Conservation (phyloP, 2,329 filamentous ascomycete genomes). For the Botrytis sinoallii region DNA sequence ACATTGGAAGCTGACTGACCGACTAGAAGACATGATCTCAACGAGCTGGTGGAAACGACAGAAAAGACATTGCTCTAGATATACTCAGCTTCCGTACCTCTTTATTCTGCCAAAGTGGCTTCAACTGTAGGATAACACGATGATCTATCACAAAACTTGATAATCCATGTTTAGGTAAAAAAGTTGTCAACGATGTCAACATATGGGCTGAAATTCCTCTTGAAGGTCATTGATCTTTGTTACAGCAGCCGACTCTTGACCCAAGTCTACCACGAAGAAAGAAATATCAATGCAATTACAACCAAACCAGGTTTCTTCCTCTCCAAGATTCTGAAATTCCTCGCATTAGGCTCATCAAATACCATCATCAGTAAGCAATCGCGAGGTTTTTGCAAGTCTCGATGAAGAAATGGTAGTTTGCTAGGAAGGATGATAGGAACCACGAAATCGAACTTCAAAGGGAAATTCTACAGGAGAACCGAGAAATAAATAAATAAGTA, state of each 20-base stretch:
- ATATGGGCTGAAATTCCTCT: background rate
- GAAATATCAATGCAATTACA: background rate
- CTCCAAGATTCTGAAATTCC: background rate
- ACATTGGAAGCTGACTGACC: background rate
- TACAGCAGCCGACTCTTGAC: background rate
- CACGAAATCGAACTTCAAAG: background rate
- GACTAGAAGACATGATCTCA: background rate
- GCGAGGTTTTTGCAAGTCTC: background rate
- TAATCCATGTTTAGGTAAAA: background rate
- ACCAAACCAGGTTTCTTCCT: background rate
- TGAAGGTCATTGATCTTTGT: background rate
- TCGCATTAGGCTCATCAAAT: background rate
- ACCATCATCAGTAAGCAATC: background rate
- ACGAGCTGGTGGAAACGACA: background rate
- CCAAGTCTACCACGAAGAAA: background rate
- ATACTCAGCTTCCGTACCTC: background rate
- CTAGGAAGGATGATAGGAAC: background rate
- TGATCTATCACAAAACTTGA: background rate
- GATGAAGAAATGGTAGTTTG: background rate
- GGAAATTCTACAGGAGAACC: background rate
- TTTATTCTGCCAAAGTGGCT: background rate
- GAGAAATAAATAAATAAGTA: background rate
- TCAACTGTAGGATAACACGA: background rate
- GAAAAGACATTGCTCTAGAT: background rate
- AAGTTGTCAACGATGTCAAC: too few species aligned